Base-by-base conservation (phyloP, 257 asterid species). In the Przewalskia tangutica region DNA sequence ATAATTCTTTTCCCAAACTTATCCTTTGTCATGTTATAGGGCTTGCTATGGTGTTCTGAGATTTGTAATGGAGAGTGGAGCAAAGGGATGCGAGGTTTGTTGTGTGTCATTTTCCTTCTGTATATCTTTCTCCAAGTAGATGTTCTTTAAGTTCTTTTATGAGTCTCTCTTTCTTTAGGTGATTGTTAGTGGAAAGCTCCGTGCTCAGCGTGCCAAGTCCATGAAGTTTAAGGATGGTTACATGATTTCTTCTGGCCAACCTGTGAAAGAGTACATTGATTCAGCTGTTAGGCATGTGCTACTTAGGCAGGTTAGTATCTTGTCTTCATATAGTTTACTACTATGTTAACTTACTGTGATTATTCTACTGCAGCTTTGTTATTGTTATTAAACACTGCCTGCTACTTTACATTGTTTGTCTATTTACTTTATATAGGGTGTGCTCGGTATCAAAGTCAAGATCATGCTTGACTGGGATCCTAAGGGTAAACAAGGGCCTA, bases 211-310 rank as follows among this genome's bases (percentile, higher is more conserved):
- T 68, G 93, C 94, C 42, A 89, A 91, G 82, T 87, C 91, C 54
- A 91, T 92, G 95, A 87, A 90, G 80, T 90, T 89, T 86, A 93
- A 88, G 84, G 93, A 91, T 59, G 94, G 94, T 0, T 91, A 91
- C 81, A 90, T 92, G 97, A 87, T 92, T 62, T 89, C 94, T 34
- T 92, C 92, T 80, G 97, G 92, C 50, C 97, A 92, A 83, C 93
- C 94, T 0, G 97, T 90, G 44, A 88, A 90, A 56, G 94, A 90
- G 16, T 91, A 87, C 84, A 89, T 92, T 0, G 94, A 92, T 76
- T 70, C 94, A 8, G 97, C 92, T 40, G 97, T 92, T 20, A 85
- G 97, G 82, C 93, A 92, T 32, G 91, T 92, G 36, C 89, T 92
- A 3, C 86, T 92, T 53, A 85, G 93, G 84, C 92, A 88, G 94